Evolutionary conservation across 371 early-diverging fungal species (phyloP), one percentile per base, ranked within the genome.

Genomic region (Mucor sp.): DNA sequence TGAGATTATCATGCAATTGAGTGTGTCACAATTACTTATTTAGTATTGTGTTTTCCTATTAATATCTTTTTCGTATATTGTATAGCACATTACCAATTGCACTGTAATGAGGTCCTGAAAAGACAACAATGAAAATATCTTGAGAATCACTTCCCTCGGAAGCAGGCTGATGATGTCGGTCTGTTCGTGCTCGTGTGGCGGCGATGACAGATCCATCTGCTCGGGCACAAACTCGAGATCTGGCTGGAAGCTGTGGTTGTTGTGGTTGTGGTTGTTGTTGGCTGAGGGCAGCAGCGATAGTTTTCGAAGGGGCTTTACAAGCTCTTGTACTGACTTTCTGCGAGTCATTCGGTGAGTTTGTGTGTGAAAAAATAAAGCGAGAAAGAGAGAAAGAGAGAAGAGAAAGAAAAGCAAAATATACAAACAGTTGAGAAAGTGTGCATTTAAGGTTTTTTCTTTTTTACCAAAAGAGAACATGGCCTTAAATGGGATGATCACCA

Each of bases 71-170:
- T 50, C 25, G 35, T 37, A 37, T 14, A 2, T 37, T 12, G 11
- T 37, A 35, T 2, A 4, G 30, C 6, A 50, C 50, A 56, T 66
- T 80, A 80, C 83, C 44, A 78, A 64, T 70, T 82, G 83, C 12
- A 74, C 71, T 66, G 56, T 58, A 11, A 80, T 75, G 30, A 82
- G 68, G 59, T 78, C 76, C 50, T 76, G 66, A 47, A 79, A 82
- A 3, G 73, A 62, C 8, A 82, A 37, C 28, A 77, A 44, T 19
- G 65, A 61, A 55, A 82, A 74, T 43, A 82, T 75, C 14, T 67
- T 41, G 6, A 80, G 41, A 2, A 69, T 72, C 2, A 80, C 62
- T 62, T 82, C 83, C 32, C 65, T 74, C 15, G 83, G 83, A 58
- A 80, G 63, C 35, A 74, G 43, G 71, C 60, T 65, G 50, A 74